These are phyloP conservation scores for Globisporangium nunn DNA, from an alignment of 352 stramenopile species.

Conservation along the genomic window DNA sequence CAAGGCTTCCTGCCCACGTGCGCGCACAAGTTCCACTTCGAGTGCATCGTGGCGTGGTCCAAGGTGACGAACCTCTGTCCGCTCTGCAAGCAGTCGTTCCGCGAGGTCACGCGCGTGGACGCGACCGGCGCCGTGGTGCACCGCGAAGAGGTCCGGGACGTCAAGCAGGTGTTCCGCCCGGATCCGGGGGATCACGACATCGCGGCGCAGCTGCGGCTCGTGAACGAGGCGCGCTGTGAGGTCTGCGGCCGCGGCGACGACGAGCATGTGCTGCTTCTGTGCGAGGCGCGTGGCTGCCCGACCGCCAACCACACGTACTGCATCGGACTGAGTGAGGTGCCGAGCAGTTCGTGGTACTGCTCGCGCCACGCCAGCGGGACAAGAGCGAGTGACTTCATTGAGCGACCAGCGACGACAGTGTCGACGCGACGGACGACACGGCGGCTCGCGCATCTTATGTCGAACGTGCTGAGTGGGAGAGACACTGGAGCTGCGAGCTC, in stretches of 20 bases:
- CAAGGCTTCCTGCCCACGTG: slow-evolving; percentile 56
- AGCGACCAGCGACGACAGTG: slow-evolving; percentile 44
- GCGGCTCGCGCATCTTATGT: slow-evolving; percentile 69
- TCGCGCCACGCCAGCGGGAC: slow-evolving; percentile 27
- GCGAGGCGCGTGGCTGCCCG: slow-evolving; percentile 56
- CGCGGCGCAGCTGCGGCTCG: slow-evolving; percentile 52
- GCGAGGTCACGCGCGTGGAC: slow-evolving; percentile 37
- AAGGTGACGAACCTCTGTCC: slow-evolving; percentile 82
- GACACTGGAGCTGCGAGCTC: not conserved
- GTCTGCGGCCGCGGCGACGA: slow-evolving; percentile 69
- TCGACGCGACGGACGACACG: slow-evolving; percentile 53
- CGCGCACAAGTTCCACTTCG: slow-evolving; percentile 80
- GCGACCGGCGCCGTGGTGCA: slow-evolving; percentile 27
- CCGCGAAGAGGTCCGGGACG: slow-evolving; percentile 30
- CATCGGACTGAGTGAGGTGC: slow-evolving; percentile 48
- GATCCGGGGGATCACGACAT: slow-evolving; percentile 62
- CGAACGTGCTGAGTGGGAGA: slow-evolving; percentile 39
- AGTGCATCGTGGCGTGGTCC: slow-evolving; percentile 77
- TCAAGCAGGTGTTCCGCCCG: slow-evolving; percentile 56
- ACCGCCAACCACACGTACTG: slow-evolving; percentile 72
- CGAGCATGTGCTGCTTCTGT: slow-evolving; percentile 77
- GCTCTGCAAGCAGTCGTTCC: slow-evolving; percentile 75
- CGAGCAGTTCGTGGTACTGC: slow-evolving; percentile 68
- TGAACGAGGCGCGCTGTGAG: slow-evolving; percentile 67
- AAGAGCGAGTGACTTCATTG: slow-evolving; percentile 50